These are phyloP conservation scores for Dictyostelium discoideum DNA, from an alignment of 78 protist genomes.

Conservation along the genomic window DNA sequence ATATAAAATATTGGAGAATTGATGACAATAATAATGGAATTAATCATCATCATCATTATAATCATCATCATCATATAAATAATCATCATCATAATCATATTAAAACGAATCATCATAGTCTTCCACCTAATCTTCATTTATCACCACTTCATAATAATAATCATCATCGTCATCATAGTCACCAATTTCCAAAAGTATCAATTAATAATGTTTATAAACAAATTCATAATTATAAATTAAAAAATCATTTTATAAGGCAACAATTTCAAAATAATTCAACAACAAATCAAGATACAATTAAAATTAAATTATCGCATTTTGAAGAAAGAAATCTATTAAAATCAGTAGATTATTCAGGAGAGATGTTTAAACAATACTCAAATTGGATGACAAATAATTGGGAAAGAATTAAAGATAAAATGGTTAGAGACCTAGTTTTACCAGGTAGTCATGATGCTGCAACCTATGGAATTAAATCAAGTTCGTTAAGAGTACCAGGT, in stretches of 20 bases:
- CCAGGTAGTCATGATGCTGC: slow-evolving; percentile 23
- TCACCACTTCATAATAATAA: background rate
- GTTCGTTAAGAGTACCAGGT: background rate
- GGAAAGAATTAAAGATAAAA: background rate
- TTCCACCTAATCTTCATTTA: background rate
- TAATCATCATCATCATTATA: background rate
- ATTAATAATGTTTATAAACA: background rate
- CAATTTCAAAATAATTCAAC: background rate
- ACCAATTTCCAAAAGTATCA: background rate
- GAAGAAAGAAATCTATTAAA: background rate
- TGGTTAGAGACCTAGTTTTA: background rate
- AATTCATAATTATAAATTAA: background rate
- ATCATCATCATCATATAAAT: background rate
- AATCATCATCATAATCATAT: too few relatives aligned
- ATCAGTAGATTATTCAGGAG: background rate
- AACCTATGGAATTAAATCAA: background rate
- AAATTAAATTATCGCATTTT: background rate
- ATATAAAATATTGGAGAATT: background rate
- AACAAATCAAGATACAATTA: background rate
- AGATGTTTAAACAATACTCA: background rate
- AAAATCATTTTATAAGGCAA: background rate
- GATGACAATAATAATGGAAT: background rate
- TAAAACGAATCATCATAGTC: background rate
- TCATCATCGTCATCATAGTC: background rate
- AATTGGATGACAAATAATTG: slow-evolving; percentile 14